Evolutionary conservation across 176 grass and related monocot species (phyloP), one percentile per base, ranked within the genome.

Genomic region (Zizania latifolia): DNA sequence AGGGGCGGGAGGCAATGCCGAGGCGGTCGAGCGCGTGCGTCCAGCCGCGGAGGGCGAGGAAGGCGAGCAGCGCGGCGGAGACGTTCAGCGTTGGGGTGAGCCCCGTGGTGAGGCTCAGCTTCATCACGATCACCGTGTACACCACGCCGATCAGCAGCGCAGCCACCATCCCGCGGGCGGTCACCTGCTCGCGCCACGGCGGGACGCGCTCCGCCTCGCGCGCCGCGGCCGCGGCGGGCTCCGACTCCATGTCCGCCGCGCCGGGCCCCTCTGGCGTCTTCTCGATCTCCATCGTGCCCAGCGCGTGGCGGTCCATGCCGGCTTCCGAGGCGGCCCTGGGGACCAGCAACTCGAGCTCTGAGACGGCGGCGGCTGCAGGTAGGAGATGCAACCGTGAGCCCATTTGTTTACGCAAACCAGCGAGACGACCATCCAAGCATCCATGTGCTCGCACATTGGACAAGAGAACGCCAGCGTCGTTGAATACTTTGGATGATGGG

Each of bases 61-160:
- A 99, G 65, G 95, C 95, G 58, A 99, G 78, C 74, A 99, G 85
- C 36, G 89, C 95, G 44, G 91, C 95, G 15, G 95, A 99, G 37
- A 99, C 95, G 51, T 99, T 99, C 66, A 99, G 76, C 6, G 95
- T 99, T 39, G 95, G 89, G 16, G 88, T 80, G 58, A 94, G 86
- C 30, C 95, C 95, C 62, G 91, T 94, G 48, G 89, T 94, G 71
- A 99, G 92, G 63, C 79, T 90, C 8, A 99, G 81, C 82, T 99
- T 99, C 91, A 94, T 99, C 19, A 92, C 87, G 70, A 99, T 94
- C 57, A 99, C 95, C 28, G 79, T 90, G 91, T 92, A 94, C 34
- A 99, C 86, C 10, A 90, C 55, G 74, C 95, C 95, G 11, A 99
- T 90, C 10, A 76, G 65, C 53, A 88, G 57, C 56, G 89, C 90